These are phyloP conservation scores for Leccinum subgranulosum DNA, from an alignment of 768 basidiomycete species.

Conservation along the genomic window DNA sequence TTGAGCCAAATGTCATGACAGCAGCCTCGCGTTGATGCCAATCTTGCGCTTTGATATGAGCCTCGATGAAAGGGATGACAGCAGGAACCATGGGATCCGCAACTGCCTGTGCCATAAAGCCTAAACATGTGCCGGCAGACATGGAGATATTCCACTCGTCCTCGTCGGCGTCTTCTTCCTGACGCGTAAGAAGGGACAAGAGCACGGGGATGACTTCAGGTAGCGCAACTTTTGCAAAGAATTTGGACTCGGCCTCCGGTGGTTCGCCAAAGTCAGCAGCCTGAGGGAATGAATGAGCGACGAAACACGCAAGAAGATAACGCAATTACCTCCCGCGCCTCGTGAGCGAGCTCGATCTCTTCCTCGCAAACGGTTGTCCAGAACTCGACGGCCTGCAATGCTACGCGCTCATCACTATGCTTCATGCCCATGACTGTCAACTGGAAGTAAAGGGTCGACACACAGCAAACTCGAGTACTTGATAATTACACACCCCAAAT, in stretches of 20 bases:
- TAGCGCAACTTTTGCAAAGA: constrained; percentile 92
- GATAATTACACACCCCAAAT: constrained; percentile 72
- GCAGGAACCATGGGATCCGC: constrained; percentile 87
- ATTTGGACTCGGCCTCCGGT: constrained; percentile 80
- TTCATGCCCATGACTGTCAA: constrained; percentile 98
- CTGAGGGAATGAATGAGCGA: constrained; percentile 37
- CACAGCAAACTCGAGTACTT: constrained; percentile 1
- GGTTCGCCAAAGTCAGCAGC: constrained; percentile 87
- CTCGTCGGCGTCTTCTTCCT: constrained; percentile 96
- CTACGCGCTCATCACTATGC: constrained; percentile 84
- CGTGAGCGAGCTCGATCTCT: constrained; percentile 88
- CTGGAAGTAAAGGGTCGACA: constrained; percentile 39
- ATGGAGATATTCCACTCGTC: constrained; percentile 99
- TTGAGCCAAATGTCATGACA: constrained; percentile 97
- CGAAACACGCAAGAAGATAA: background rate
- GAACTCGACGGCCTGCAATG: constrained; percentile 96
- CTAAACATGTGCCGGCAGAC: constrained; percentile 92
- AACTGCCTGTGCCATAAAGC: constrained; percentile 86
- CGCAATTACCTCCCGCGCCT: constrained; percentile 77
- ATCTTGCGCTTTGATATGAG: constrained; percentile 85
- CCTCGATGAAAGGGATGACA: constrained; percentile 97
- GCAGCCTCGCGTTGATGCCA: constrained; percentile 98
- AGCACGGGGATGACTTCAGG: constrained; percentile 95
- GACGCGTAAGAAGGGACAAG: constrained; percentile 80
- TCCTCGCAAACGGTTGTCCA: constrained; percentile 99